These are phyloP conservation scores for Hexamita inflata DNA, from an alignment of 208 protist species.

Conservation along the genomic window DNA sequence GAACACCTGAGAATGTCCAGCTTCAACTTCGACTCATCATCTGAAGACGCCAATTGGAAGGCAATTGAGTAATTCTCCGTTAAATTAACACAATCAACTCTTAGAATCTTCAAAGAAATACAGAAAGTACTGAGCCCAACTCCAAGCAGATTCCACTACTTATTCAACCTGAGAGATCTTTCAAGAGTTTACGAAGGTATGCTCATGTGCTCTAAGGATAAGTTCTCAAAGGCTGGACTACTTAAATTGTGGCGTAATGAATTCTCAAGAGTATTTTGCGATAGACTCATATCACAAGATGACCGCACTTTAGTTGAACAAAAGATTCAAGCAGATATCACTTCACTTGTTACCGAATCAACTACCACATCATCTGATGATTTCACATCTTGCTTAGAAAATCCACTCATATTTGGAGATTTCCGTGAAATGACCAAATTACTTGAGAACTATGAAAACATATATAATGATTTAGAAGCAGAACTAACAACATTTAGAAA, in stretches of 20 bases:
- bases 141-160: constrained; percentile 93
- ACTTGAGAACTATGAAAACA: constrained; percentile 34
- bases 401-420: constrained; percentile 71
- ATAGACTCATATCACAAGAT: constrained; percentile 72
- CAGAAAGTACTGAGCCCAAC: constrained; percentile 74
- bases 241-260: constrained; percentile 93
- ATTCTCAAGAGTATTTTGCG: constrained; percentile 78
- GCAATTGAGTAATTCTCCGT: constrained; percentile 27
- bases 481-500: background rate
- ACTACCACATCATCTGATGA: constrained; percentile 37
- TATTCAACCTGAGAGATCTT: constrained; percentile 93
- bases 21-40: constrained; percentile 39
- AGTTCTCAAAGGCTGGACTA: constrained; percentile 58
- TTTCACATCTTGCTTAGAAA: constrained; percentile 59
- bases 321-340: constrained; percentile 61
- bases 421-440: constrained; percentile 63
- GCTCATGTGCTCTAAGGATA: constrained; percentile 68
- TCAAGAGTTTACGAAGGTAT: constrained; percentile 88
- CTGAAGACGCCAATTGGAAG: constrained; percentile 35
- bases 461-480: constrained; percentile 44
- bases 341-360: constrained; percentile 32
- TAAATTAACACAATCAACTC: constrained; percentile 67
- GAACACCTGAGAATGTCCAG: constrained; percentile 62
- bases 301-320: constrained; percentile 67
- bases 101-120: constrained; percentile 72